phyloP scores from a whole-genome alignment of 192 early-diverging fungal genomes.

The Cladochytrium replicatum region DNA sequence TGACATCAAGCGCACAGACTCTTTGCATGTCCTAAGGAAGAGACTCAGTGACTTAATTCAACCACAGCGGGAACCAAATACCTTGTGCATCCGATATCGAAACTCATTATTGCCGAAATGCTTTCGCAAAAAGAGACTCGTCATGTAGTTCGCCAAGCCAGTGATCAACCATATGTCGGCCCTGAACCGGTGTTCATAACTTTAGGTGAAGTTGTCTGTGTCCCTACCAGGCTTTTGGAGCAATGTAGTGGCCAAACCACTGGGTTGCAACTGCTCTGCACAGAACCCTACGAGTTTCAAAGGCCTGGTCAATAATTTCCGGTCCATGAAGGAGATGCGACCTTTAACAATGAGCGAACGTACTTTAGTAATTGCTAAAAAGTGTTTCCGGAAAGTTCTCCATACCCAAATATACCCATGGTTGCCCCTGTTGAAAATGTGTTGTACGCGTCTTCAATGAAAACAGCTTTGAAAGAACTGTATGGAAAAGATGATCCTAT shows the following conservation, averaged over 20 bases:
- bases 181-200: conserved; percentile 29
- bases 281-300: conserved; percentile 64
- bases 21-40: conserved; percentile 72
- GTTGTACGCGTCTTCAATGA: conserved; percentile 65
- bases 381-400: neutral
- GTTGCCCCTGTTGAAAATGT: conserved; percentile 66
- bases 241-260: conserved; percentile 91
- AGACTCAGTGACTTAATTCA: neutral
- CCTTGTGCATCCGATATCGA: conserved; percentile 67
- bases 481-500: conserved; percentile 77
- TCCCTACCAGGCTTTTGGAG: conserved; percentile 23
- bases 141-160: conserved; percentile 70
- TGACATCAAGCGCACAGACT: conserved; percentile 71
- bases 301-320: conserved; percentile 79
- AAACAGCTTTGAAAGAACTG: conserved; percentile 72
- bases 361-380: conserved; percentile 5
- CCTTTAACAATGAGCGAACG: conserved; percentile 16
- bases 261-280: conserved; percentile 68
- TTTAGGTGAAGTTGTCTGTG: conserved; percentile 25
- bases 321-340: conserved; percentile 56
- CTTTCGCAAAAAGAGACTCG: conserved; percentile 63
- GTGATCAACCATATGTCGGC: conserved; percentile 82
- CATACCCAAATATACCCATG: conserved; percentile 62
- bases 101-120: conserved; percentile 85
- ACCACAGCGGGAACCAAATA: conserved; percentile 13